Base-by-base conservation (phyloP, 768 basidiomycete genomes). In the Lentinula boryana region DNA sequence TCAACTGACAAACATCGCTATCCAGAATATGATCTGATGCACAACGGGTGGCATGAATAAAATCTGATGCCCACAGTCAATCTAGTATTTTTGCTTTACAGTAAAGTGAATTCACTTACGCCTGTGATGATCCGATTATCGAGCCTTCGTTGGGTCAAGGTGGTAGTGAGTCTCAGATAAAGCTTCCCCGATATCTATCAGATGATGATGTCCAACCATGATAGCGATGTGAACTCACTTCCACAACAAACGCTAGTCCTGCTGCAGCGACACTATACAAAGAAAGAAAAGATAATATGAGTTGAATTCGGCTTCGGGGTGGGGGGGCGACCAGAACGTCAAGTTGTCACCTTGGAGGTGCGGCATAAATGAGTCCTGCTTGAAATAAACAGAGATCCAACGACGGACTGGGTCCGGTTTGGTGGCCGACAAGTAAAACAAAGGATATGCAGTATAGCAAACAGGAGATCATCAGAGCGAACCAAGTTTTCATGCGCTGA, bases 311-410 rank as follows among this genome's bases (percentile, higher is more conserved):
- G 43, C 5, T 12, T 23, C 3, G 10, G 18, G 15, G 18, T 43
- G 21, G 9, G 5, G 16, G 12, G 51, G 33, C 23, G 4, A 16
- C 35, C 6, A 56, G 35, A 55, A 12, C 3, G 35, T 16, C 36
- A 51, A 23, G 58, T 40, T 15, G 49, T 32, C n/a, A 35, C 50
- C 27, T 33, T 13, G 50, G 44, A 49, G 64, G 64, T 57, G 57
- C 62, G 21, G 60, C 62, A 21, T 65, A 65, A 7, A 65, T 63
- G 3, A 65, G 35, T 7, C 63, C 60, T 18, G 63, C 60, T 56
- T 65, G 60, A 5, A 65, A 27, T n/a, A 63, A 27, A 23, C 64
- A 65, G 5, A 63, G 56, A 18, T 21, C 41, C 32, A 61, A 54
- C 1, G 63, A 55, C 5, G 63, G 64, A 23, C 55, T 54, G 40